Evolutionary conservation across 345 rosid species (phyloP).

Genomic region (Bretschneidera sinensis): DNA sequence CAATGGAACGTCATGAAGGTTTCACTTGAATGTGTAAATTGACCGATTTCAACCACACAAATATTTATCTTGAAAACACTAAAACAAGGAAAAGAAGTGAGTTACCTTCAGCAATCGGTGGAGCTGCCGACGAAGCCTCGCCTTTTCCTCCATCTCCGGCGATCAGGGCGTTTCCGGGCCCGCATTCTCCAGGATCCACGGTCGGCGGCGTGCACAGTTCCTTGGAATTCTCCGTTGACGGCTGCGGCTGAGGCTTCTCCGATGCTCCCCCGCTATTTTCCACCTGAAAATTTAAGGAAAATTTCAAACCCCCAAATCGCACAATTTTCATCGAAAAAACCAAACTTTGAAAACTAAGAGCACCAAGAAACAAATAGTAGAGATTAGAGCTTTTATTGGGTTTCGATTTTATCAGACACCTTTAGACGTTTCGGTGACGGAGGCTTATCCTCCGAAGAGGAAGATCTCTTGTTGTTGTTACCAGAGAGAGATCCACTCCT

Average conservation of each 20-base stretch:
- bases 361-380: not conserved
- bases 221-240: conserved; percentile 47
- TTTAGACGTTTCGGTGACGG: conserved; percentile 73
- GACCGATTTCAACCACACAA: conserved; percentile 6
- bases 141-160: conserved; percentile 44
- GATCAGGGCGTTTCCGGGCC: conserved; percentile 36
- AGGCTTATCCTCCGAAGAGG: conserved; percentile 57
- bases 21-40: not conserved
- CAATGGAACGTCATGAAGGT: not conserved
- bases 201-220: conserved; percentile 42
- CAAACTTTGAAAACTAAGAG: not conserved
- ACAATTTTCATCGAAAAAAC: conserved; percentile 14
- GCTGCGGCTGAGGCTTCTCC: conserved; percentile 33
- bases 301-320: conserved; percentile 12
- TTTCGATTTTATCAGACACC: conserved; percentile 38
- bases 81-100: not conserved
- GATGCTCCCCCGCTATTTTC: conserved; percentile 44
- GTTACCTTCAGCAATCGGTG: conserved; percentile 60
- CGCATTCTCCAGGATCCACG: conserved; percentile 54
- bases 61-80: too few relatives aligned
- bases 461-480: conserved; percentile 60
- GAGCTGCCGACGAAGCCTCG: conserved; percentile 38
- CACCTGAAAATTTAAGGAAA: conserved; percentile 32
- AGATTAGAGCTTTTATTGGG: not conserved
- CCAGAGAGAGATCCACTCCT: conserved; percentile 82